Percentiles rank a stretch among this genome's conserved stretches.
Evolutionary conservation across 2,329 filamentous ascomycete species (phyloP).

Genomic region (Cercospora sp.): DNA sequence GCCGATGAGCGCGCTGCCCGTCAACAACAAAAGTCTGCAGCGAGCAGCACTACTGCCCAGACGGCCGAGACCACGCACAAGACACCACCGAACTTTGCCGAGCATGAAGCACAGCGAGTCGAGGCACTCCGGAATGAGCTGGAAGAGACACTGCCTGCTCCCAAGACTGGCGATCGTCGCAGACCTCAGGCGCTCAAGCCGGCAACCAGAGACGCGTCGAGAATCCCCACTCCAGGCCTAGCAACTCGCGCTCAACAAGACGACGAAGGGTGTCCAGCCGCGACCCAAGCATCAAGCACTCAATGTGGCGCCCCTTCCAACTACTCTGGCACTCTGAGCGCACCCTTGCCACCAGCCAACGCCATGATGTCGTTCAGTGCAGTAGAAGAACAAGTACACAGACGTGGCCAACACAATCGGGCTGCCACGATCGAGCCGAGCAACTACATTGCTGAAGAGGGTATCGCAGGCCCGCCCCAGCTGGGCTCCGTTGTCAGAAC

Average conservation of each 20-base stretch:
- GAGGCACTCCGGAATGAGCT: neutral
- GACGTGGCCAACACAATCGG: constrained; percentile 22
- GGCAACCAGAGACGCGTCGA: neutral
- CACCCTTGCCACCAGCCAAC: neutral
- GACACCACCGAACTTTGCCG: neutral
- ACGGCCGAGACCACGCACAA: neutral
- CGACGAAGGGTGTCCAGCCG: neutral
- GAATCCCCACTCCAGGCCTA: neutral
- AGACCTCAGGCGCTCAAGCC: neutral
- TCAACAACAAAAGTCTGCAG: neutral
- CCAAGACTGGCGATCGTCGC: neutral
- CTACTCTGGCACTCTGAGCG: neutral
- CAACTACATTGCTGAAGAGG: constrained; percentile 17
- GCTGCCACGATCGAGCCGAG: constrained; percentile 20
- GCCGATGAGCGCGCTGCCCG: constrained; percentile 1
- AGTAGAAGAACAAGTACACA: constrained; percentile 25
- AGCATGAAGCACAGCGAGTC: neutral
- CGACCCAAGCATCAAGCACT: neutral
- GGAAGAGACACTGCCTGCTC: neutral
- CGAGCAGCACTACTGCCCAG: neutral
- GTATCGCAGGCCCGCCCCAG: constrained; percentile 7
- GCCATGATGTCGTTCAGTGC: constrained; percentile 24
- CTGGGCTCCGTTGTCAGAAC: constrained; percentile 17
- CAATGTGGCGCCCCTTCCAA: neutral
- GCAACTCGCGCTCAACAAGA: neutral